Evolutionary conservation across 306 rosid genomes (phyloP), one percentile per base, ranked within the genome.

Genomic region (Inga leiocalycina): DNA sequence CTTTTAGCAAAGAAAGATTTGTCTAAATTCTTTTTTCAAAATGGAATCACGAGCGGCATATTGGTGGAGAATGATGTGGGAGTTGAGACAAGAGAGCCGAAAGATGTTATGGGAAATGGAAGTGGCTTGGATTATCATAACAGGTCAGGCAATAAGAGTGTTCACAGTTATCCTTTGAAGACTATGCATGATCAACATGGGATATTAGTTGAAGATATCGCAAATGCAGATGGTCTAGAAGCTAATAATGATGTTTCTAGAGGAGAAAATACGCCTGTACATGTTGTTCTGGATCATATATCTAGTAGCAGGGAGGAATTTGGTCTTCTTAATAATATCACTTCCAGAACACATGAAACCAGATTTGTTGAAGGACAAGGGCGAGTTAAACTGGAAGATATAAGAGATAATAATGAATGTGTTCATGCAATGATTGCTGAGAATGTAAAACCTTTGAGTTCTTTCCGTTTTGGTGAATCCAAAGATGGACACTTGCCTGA

Each of bases 1-100:
- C 4, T 84, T 83, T 9, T n/a, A 11, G 90, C 92, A 0, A 93
- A 88, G 88, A 80, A 81, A 66, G 84, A 82, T 11, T 80, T 95
- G 81, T 84, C 83, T 9, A 76, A 54, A 69, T 92, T 89, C 56
- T 77, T 93, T 54, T 85, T 78, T 24, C 43, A 32, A 19, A 76
- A 59, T 67, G 74, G 19, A 49, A 65, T 77, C 81, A 34, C 17
- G 15, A 80, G 84, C n/a, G 77, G 80, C 48, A 64, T 62, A 78
- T 24, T 34, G n/a, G 45, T 1, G 15, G 70, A 61, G 78, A 32
- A 73, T 13, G 71, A 41, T 24, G 79, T 17, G 41, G 66, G n/a
- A 57, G 45, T 54, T 77, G 24, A 79, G 71, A 79, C 74, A 71
- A 74, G 64, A 10, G 72, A 72, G 71, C 15, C 41, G 6, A 34